These are phyloP conservation scores for Ciborinia camelliae DNA, from an alignment of 2,329 filamentous ascomycete genomes.

Conservation along the genomic window DNA sequence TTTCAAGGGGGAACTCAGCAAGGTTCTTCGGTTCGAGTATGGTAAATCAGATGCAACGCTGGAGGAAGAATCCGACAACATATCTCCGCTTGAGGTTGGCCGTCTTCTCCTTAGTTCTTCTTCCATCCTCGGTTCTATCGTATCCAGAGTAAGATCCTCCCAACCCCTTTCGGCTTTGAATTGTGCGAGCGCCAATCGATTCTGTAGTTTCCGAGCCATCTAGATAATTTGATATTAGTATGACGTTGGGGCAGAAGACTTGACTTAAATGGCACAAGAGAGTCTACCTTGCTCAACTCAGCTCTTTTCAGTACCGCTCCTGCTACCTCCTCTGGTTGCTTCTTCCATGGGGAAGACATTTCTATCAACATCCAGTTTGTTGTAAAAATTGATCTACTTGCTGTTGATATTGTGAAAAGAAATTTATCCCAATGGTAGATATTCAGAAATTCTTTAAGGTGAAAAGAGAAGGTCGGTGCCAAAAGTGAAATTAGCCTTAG, in stretches of 20 bases:
- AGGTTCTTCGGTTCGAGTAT: constrained; percentile 54
- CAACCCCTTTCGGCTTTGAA: constrained; percentile 97
- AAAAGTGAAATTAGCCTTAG: constrained; percentile 20
- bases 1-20: constrained; percentile 82
- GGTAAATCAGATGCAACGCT: constrained; percentile 70
- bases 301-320: constrained; percentile 69
- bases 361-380: not conserved
- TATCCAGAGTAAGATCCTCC: constrained; percentile 83
- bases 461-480: constrained; percentile 23
- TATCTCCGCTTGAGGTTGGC: constrained; percentile 62
- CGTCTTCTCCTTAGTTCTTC: constrained; percentile 68
- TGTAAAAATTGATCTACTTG: not conserved
- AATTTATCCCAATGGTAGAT: not conserved
- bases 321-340: constrained; percentile 60
- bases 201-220: constrained; percentile 91
- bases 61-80: constrained; percentile 82
- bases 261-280: constrained; percentile 16
- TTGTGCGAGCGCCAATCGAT: constrained; percentile 90
- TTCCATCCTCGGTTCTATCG: constrained; percentile 79
- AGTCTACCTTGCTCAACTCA: constrained; percentile 69
- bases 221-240: constrained; percentile 42
- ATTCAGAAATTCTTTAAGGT: constrained; percentile 10
- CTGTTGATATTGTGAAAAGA: not conserved
- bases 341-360: constrained; percentile 61
- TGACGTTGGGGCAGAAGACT: constrained; percentile 6